phyloP scores from a whole-genome alignment of 768 basidiomycete genomes.

The Chalciporus chontae region DNA sequence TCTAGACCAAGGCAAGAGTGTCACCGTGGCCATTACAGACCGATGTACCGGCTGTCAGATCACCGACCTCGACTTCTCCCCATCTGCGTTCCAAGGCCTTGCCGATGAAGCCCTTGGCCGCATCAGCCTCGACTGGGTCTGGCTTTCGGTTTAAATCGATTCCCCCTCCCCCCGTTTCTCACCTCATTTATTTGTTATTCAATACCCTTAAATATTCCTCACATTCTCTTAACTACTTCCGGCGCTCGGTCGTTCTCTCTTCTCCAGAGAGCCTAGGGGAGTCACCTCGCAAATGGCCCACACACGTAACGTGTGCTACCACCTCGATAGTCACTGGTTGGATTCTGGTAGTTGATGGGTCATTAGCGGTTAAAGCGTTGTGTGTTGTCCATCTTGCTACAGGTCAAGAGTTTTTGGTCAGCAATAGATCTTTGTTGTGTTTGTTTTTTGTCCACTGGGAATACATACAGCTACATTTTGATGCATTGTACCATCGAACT shows the following conservation, averaged over 20 bases:
- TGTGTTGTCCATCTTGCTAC: constrained; percentile 30
- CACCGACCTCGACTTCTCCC: constrained; percentile 62
- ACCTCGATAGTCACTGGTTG: constrained; percentile 10
- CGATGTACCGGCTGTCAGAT: constrained; percentile 55
- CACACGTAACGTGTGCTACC: constrained; percentile 24
- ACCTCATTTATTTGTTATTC: constrained; percentile 26
- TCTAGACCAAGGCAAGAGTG: constrained; percentile 49
- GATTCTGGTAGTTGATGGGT: constrained; percentile 30
- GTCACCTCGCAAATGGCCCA: constrained; percentile 11
- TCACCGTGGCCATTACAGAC: constrained; percentile 54
- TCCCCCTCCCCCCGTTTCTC: too few relatives aligned
- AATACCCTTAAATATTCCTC: constrained; percentile 5
- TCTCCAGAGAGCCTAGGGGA: constrained; percentile 27
- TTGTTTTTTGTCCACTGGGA: constrained; percentile 4
- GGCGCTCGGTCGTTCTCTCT: constrained; percentile 22
- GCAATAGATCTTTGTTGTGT: constrained; percentile 6
- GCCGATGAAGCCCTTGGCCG: constrained; percentile 47
- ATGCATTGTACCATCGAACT: too few relatives aligned
- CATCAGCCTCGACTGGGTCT: constrained; percentile 51
- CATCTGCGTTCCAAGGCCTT: constrained; percentile 49
- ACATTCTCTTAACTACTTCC: neutral
- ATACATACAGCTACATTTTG: neutral
- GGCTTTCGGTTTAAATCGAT: constrained; percentile 18
- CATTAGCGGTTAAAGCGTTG: neutral
- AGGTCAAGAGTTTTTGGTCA: constrained; percentile 28